Base-by-base conservation (phyloP, 768 basidiomycete species). In the Strobilomyces confusus region DNA sequence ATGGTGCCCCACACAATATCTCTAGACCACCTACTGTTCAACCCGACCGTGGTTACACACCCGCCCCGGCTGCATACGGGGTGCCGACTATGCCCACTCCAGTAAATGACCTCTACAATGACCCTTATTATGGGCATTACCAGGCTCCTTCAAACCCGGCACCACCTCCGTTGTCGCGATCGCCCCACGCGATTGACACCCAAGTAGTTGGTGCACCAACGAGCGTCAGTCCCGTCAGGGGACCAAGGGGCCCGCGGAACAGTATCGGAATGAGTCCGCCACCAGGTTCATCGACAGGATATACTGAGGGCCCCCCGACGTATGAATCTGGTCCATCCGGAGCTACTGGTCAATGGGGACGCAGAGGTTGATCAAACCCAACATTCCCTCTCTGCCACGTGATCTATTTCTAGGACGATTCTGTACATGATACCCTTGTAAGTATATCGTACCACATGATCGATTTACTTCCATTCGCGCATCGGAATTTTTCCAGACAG, bases 261-360 rank as follows among this genome's bases (percentile, higher is more conserved):
- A 58, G 38, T 29, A 56, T 57, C 4, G 49, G 62, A 11, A 63
- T 63, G 58, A 51, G 62, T 8, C 68, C 69, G 51, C 61, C 66
- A 44, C 22, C 54, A 14, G 17, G 44, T 37, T 46, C 55, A 30
- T 40, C 49, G 13, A 42, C n/a, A 30, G 50, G 48, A 29, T 71
- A 75, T 44, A 69, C 79, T 15, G 87, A 89, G 17, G 75, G 71
- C 33, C 88, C 88, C 14, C 87, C 88, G 26, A 74, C 70, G 48
- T 90, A 90, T 63, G 87, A 89, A 25, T 72, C 74, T 15, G 80
- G 79, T 19, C 63, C 72, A 23, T 70, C 80, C 20, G 73, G 73
- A 51, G 60, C 75, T 26, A 70, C 77, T 42, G 82, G 80, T 20
- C 75, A 75, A 48, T 85, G 83, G 84, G 78, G 78, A 45, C 76